Conservation (phyloP, 768 basidiomycete genomes). For the Cystoderma amianthinum region DNA sequence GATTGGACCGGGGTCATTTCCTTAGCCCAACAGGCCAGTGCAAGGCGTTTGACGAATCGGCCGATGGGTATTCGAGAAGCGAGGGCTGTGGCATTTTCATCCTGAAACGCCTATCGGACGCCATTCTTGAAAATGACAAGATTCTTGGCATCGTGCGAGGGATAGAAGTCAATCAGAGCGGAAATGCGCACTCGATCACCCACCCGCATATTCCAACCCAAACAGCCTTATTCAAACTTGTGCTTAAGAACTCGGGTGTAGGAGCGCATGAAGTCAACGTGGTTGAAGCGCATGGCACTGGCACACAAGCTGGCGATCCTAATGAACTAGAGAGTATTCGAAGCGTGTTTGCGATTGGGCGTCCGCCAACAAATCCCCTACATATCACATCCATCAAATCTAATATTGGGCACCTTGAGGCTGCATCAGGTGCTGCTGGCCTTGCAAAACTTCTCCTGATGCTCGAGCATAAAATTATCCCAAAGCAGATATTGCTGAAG, state of each 20-base stretch:
- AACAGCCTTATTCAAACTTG: constrained; percentile 39
- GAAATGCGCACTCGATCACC: constrained; percentile 60
- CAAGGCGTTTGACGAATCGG: constrained; percentile 63
- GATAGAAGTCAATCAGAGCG: constrained; percentile 68
- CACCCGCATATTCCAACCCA: constrained; percentile 65
- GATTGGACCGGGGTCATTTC: constrained; percentile 64
- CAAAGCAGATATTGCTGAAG: constrained; percentile 50
- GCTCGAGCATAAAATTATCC: constrained; percentile 50
- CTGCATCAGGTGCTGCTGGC: constrained; percentile 67
- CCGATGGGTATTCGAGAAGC: constrained; percentile 66
- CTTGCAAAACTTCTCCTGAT: constrained; percentile 69
- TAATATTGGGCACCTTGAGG: constrained; percentile 72
- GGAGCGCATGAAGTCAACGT: constrained; percentile 43
- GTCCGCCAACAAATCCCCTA: constrained; percentile 40
- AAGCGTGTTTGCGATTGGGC: constrained; percentile 37
- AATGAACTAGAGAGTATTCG: constrained; percentile 60
- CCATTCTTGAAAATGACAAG: constrained; percentile 57
- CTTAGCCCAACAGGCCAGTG: constrained; percentile 61
- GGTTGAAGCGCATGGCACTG: constrained; percentile 73
- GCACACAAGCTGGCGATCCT: constrained; percentile 65
- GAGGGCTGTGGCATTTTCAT: constrained; percentile 72
- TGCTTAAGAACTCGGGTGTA: constrained; percentile 39
- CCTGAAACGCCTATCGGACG: constrained; percentile 64
- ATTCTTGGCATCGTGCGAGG: constrained; percentile 67
- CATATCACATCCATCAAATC: constrained; percentile 66